Conservation (phyloP, 2,329 filamentous ascomycete species). For the Pseudonectria buxi region DNA sequence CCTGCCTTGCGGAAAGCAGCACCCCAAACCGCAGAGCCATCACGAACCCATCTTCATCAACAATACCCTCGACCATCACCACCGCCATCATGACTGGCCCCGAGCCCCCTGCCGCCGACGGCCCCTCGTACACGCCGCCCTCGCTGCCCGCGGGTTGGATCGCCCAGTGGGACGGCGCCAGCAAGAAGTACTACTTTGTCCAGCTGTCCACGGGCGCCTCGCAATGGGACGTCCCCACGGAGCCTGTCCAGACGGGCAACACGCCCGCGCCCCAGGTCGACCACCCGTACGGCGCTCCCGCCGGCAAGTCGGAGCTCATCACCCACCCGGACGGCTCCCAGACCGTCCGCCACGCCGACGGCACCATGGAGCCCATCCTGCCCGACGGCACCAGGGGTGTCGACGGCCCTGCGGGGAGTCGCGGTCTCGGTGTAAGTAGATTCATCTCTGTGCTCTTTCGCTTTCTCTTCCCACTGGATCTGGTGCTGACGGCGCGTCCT, state of each 20-base stretch:
- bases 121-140: constrained; percentile 54
- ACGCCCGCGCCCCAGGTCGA: constrained; percentile 50
- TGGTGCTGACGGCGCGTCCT: constrained; percentile 5
- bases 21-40: too few relatives aligned
- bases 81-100: constrained; percentile 45
- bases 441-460: constrained; percentile 1
- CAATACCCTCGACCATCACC: constrained; percentile 5
- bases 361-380: constrained; percentile 53
- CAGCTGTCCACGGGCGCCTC: constrained; percentile 65
- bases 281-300: constrained; percentile 57
- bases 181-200: constrained; percentile 64
- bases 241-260: constrained; percentile 54
- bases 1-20: too few relatives aligned
- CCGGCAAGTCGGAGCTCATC: constrained; percentile 45
- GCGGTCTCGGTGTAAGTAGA: constrained; percentile 57
- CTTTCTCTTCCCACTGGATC: too few relatives aligned
- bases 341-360: constrained; percentile 54
- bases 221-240: constrained; percentile 67
- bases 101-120: constrained; percentile 51
- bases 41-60: too few relatives aligned
- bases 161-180: constrained; percentile 60
- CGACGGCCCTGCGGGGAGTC: constrained; percentile 49
- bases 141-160: constrained; percentile 60
- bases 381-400: constrained; percentile 44
- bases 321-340: constrained; percentile 57